A percentile compares a stretch with the other conserved stretches of the same genome.
These are phyloP conservation scores for Sugiyamaella qingdaonensis DNA, from an alignment of 805 yeast genomes.

Conservation along the genomic window DNA sequence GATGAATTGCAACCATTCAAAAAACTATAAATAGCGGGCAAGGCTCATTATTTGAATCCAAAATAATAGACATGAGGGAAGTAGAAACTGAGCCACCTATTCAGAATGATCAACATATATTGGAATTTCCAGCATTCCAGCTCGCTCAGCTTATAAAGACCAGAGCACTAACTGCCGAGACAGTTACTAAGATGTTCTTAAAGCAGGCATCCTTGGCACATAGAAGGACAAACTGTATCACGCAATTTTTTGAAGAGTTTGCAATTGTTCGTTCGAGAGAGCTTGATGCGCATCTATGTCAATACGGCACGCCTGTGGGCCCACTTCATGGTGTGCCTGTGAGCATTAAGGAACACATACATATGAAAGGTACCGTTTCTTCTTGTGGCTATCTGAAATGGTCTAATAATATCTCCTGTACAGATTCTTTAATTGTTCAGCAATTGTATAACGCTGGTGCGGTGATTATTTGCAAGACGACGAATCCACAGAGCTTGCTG, in stretches of 20 bases:
- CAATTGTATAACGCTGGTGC: constrained; percentile 52
- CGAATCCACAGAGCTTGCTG: constrained; percentile 53
- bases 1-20: no score
- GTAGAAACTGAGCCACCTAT: background rate
- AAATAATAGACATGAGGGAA: no score
- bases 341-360: constrained; percentile 47
- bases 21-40: no score
- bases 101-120: background rate
- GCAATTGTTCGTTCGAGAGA: constrained; percentile 53
- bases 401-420: constrained; percentile 17
- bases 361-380: background rate
- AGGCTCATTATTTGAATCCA: no score
- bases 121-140: background rate
- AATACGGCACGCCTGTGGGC: constrained; percentile 39
- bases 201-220: constrained; percentile 57
- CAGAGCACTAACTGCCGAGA: constrained; percentile 14
- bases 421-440: constrained; percentile 46
- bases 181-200: constrained; percentile 51
- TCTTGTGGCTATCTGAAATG: background rate
- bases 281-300: constrained; percentile 47
- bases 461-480: constrained; percentile 59
- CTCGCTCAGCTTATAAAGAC: constrained; percentile 8
- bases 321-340: constrained; percentile 66
- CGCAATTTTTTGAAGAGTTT: constrained; percentile 44
- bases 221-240: constrained; percentile 40